A percentile compares a stretch with the other conserved stretches of the same genome.
Conservation (phyloP, 371 early-diverging fungal species). For the Circinella umbellata region DNA sequence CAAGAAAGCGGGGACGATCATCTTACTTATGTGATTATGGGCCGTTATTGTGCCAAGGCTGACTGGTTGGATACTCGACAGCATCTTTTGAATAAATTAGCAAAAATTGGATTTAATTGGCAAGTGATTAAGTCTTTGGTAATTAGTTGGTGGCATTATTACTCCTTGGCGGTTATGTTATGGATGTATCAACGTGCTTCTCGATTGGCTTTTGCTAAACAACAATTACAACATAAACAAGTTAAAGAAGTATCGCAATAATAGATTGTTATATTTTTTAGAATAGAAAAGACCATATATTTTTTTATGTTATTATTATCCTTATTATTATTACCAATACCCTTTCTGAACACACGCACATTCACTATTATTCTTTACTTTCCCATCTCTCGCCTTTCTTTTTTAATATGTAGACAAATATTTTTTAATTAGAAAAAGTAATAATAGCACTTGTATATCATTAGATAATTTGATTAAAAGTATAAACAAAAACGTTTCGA, state of each 20-base stretch:
- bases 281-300: neutral
- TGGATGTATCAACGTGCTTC: conserved; percentile 38
- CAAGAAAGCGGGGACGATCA: conserved; percentile 36
- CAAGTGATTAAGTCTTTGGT: conserved; percentile 32
- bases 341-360: no score
- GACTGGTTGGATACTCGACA: conserved; percentile 46
- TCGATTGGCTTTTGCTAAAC: neutral
- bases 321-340: no score
- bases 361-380: no score
- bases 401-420: no score
- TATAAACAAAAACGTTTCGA: no score
- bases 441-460: no score
- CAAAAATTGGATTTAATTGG: conserved; percentile 33
- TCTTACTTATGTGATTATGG: conserved; percentile 60
- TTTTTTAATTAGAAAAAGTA: no score
- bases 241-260: neutral
- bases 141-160: conserved; percentile 51
- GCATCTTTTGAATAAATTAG: conserved; percentile 38
- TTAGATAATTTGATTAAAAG: no score
- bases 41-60: conserved; percentile 56
- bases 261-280: neutral
- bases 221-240: neutral
- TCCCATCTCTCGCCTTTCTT: no score
- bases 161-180: conserved; percentile 32
- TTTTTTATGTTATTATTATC: no score